Evolutionary conservation across 2,329 filamentous ascomycete species (phyloP).

Genomic region (Coniochaeta sp.): DNA sequence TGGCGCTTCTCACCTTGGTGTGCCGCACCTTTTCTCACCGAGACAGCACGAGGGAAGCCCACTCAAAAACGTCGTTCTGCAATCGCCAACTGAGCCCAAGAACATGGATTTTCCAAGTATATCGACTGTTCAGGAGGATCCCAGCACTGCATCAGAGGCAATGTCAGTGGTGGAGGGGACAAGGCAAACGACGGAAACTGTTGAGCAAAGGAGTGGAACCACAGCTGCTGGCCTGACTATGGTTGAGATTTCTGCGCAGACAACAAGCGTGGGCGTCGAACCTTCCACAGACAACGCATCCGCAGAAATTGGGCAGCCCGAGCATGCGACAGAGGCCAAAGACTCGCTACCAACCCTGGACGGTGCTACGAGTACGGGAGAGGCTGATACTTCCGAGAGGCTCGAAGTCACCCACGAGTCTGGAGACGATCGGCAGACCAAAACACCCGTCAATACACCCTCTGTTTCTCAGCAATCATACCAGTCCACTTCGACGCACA

Average conservation of each 20-base stretch:
- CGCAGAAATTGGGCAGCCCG: neutral
- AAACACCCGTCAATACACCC: neutral
- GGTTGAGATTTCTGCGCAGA: neutral
- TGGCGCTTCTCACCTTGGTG: conserved; percentile 12
- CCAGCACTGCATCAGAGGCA: conserved; percentile 6
- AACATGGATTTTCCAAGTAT: conserved; percentile 7
- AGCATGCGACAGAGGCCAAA: neutral
- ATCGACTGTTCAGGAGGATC: neutral
- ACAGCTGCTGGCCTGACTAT: neutral
- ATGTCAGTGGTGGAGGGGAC: conserved; percentile 1
- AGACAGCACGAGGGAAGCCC: conserved; percentile 40
- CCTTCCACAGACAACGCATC: neutral
- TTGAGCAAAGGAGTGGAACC: neutral
- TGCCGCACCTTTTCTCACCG: conserved; percentile 15
- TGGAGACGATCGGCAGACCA: neutral
- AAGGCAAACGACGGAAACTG: neutral
- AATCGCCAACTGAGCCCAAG: conserved; percentile 33
- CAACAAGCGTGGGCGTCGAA: neutral
- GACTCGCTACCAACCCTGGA: neutral
- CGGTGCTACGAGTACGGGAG: neutral
- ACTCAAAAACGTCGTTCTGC: conserved; percentile 41
- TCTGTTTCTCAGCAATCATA: neutral
- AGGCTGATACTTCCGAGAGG: neutral
- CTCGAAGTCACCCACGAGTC: neutral
- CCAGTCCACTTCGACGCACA: neutral